Evolutionary conservation across 2,329 filamentous ascomycete genomes (phyloP).

Genomic region (Pezicula neosporulosa): DNA sequence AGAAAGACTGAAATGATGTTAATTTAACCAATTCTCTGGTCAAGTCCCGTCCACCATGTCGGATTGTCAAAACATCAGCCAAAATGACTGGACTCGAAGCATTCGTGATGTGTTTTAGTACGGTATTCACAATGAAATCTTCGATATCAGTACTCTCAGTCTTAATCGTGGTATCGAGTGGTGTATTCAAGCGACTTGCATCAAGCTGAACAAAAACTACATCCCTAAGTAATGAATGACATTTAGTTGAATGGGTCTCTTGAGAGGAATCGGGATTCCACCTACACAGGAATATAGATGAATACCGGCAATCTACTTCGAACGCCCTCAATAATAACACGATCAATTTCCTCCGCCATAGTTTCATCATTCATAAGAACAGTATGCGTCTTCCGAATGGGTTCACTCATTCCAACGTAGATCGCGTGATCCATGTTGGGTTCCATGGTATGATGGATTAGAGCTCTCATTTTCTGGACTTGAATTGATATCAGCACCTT

Average conservation of each 20-base stretch:
- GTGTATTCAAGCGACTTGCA: slow-evolving; percentile 26
- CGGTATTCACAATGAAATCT: slow-evolving; percentile 26
- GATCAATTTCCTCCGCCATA: slow-evolving; percentile 49
- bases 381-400: slow-evolving; percentile 27
- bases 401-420: slow-evolving; percentile 45
- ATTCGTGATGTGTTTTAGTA: slow-evolving; percentile 39
- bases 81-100: slow-evolving; percentile 47
- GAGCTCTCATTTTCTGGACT: slow-evolving; percentile 37
- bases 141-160: slow-evolving; percentile 17
- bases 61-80: slow-evolving; percentile 44
- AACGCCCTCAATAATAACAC: slow-evolving; percentile 45
- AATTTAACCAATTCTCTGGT: slow-evolving; percentile 35
- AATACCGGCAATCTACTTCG: slow-evolving; percentile 53
- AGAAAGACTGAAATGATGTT: slow-evolving; percentile 45
- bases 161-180: slow-evolving; percentile 19
- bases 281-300: slow-evolving; percentile 45
- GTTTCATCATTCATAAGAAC: slow-evolving; percentile 56
- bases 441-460: slow-evolving; percentile 53
- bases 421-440: slow-evolving; percentile 52
- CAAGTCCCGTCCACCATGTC: slow-evolving; percentile 16
- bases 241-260: too few relatives aligned
- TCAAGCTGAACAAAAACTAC: slow-evolving; percentile 38
- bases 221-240: slow-evolving; percentile 28
- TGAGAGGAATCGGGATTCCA: too few relatives aligned
- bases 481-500: slow-evolving; percentile 1